These are phyloP conservation scores for Pythium myriotylum DNA, from an alignment of 352 stramenopile genomes.

Conservation along the genomic window DNA sequence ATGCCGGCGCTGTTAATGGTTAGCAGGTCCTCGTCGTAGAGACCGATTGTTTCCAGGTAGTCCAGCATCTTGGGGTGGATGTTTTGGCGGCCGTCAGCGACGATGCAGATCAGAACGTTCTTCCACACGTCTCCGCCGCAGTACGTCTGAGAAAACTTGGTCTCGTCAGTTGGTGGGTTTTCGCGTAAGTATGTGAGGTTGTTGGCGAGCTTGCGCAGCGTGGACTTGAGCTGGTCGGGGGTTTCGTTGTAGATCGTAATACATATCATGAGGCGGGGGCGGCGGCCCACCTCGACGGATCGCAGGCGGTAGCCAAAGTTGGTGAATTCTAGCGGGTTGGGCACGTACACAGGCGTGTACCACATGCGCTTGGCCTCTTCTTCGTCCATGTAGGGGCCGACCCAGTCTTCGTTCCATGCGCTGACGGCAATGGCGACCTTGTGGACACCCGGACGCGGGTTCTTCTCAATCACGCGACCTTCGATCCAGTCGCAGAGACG, in stretches of 20 bases:
- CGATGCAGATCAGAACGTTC: constrained; percentile 79
- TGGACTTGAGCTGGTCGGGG: constrained; percentile 64
- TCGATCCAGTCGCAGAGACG: constrained; percentile 85
- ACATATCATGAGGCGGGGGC: constrained; percentile 79
- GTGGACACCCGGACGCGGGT: constrained; percentile 72
- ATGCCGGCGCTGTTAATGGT: constrained; percentile 87
- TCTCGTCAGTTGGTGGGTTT: constrained; percentile 36
- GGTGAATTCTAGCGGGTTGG: constrained; percentile 71
- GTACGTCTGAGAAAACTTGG: constrained; percentile 47
- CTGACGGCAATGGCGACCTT: constrained; percentile 75
- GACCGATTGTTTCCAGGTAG: constrained; percentile 67
- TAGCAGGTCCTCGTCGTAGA: constrained; percentile 86
- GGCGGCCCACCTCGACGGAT: constrained; percentile 73
- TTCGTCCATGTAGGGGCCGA: constrained; percentile 68
- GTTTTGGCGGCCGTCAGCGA: constrained; percentile 78
- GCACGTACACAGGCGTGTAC: constrained; percentile 79
- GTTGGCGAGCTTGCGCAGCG: constrained; percentile 81
- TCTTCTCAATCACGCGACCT: constrained; percentile 73
- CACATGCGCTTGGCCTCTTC: constrained; percentile 76
- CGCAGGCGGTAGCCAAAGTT: constrained; percentile 76
- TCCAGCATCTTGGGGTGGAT: constrained; percentile 81
- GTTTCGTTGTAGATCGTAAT: constrained; percentile 90
- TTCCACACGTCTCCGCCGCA: constrained; percentile 76
- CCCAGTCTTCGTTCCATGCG: constrained; percentile 79
- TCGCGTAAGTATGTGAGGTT: constrained; percentile 78